Conservation (phyloP, 495 filamentous ascomycete genomes). For the Beverwykella pulmonaria region DNA sequence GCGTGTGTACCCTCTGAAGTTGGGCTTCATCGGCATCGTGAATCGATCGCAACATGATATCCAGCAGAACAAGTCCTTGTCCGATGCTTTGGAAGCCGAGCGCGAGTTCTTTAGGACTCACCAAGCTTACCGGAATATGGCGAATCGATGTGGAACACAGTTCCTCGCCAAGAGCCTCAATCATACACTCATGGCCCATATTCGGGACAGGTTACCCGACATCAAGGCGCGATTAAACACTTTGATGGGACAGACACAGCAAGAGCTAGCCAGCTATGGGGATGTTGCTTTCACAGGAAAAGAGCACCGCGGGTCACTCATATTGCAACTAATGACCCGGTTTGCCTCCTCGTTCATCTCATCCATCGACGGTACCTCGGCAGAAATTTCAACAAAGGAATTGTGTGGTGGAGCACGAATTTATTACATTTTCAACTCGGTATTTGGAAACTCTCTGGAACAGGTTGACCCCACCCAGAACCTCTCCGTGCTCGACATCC, state of each 20-base stretch:
- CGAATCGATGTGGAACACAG: slow-evolving; percentile 89
- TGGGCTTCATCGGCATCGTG: slow-evolving; percentile 97
- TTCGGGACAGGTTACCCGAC: slow-evolving; percentile 91
- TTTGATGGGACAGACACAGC: slow-evolving; percentile 98
- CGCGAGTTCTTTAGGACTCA: slow-evolving; percentile 95
- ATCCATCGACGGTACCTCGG: slow-evolving; percentile 96
- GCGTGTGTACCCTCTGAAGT: slow-evolving; percentile 92
- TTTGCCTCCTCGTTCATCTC: slow-evolving; percentile 98
- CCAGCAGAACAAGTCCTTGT: slow-evolving; percentile 86
- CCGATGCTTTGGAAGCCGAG: slow-evolving; percentile 87
- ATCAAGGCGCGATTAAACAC: slow-evolving; percentile 98
- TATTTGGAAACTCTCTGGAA: slow-evolving; percentile 96
- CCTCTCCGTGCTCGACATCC: slow-evolving; percentile 92
- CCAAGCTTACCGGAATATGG: slow-evolving; percentile 96
- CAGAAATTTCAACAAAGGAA: slow-evolving; percentile 98
- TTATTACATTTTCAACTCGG: slow-evolving; percentile 99
- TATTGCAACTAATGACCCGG: slow-evolving; percentile 96
- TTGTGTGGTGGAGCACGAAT: slow-evolving; percentile 95
- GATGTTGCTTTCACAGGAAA: slow-evolving; percentile 98
- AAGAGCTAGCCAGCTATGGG: slow-evolving; percentile 96
- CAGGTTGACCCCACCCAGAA: slow-evolving; percentile 94
- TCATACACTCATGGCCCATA: slow-evolving; percentile 91
- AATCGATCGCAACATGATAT: slow-evolving; percentile 99
- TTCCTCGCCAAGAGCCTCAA: slow-evolving; percentile 95
- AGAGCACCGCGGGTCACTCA: slow-evolving; percentile 91